Conservation (phyloP, 768 basidiomycete genomes). For the Tylopilus rubrobrunneus region DNA sequence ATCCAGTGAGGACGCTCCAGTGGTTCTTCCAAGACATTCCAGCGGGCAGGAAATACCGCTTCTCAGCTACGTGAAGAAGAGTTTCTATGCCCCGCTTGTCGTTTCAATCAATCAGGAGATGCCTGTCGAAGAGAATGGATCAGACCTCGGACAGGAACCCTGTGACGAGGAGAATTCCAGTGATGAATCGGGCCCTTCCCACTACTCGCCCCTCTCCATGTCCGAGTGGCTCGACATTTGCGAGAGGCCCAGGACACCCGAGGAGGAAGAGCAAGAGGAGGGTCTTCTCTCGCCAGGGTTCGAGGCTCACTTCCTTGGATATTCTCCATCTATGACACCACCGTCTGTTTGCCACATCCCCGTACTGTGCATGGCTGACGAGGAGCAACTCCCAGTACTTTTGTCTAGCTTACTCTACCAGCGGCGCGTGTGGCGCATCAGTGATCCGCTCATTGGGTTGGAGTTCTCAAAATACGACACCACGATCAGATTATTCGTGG, state of each 20-base stretch:
- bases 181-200: not conserved
- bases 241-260: not conserved
- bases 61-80: constrained; percentile 1
- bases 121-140: not conserved
- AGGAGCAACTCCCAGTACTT: no score
- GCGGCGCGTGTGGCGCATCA: no score
- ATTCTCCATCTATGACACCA: no score
- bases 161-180: not conserved
- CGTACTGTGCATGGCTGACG: no score
- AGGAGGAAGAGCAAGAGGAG: not conserved
- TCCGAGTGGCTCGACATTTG: constrained; percentile 6
- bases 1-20: constrained; percentile 2
- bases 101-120: not conserved
- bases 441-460: no score
- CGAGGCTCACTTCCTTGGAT: not conserved
- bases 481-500: no score
- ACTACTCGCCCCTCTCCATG: not conserved
- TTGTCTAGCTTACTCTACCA: no score
- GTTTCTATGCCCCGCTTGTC: not conserved
- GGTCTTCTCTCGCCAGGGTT: not conserved
- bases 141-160: not conserved
- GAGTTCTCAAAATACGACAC: no score
- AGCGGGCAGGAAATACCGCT: not conserved
- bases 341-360: no score
- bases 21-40: no score